Base-by-base conservation (phyloP, 345 rosid species). In the Hibiscus tridactylites region DNA sequence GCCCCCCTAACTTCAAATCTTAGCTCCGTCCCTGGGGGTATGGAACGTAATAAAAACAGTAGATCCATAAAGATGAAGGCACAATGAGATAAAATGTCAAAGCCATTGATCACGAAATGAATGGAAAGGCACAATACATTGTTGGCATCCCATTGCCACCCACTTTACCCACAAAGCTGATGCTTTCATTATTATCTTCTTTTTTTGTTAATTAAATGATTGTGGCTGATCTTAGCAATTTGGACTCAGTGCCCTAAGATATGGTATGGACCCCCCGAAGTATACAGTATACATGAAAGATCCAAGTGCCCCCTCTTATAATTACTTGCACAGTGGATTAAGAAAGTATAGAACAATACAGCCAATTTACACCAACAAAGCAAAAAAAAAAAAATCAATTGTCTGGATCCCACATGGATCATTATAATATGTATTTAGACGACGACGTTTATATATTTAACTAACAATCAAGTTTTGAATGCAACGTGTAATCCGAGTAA, bases 111-210 rank as follows among this genome's bases (percentile, higher is more conserved):
- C 44, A 39, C 53, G n/a, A 49, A 49, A 49, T 52, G 28, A 54
- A 19, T 54, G 12, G 59, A 17, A 54, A 54, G 59, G 28, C 28
- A 54, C 26, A 17, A 5, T 19, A 54, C 59, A 54, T 71, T 71
- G 31, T 28, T 28, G 31, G 31, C 31, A 28, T 28, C 31, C 37
- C 37, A 33, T 33, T 33, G 53, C 65, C 39, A 58, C 19, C 64
- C 53, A 70, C 65, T 70, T 70, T 70, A 35, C 73, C 65, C 73
- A 24, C 65, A 70, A 33, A 3, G 9, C 49, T 57, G 13, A 58
- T 42, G 73, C 39, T 58, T 58, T 42, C 65, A 42, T 58, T 16
- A 42, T 37, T 71, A 37, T 71, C 57, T 26, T 71, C 15, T 26
- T 9, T 59, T 42, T 42, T 71, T 54, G 17, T 2, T 54, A 54